phyloP scores from a whole-genome alignment of 1,284 basidiomycete species.

The Sphagnurus paluster region DNA sequence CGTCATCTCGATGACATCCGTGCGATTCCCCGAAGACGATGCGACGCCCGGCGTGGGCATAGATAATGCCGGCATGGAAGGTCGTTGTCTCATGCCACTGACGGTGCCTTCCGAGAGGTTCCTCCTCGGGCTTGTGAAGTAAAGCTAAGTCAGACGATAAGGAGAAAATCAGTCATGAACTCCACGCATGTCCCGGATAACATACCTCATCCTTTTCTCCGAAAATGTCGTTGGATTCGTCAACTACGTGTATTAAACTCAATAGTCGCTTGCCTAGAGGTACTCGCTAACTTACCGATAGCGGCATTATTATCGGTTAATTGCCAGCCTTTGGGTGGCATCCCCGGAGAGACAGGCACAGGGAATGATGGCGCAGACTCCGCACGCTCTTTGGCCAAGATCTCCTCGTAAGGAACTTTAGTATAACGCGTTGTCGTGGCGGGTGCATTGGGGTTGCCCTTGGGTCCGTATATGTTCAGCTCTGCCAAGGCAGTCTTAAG shows the following conservation, averaged over 20 bases:
- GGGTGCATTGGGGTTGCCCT: conserved; percentile 61
- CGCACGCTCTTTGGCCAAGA: conserved; percentile 44
- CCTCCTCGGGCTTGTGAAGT: conserved; percentile 35
- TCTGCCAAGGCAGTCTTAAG: conserved; percentile 76
- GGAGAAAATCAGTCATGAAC: neutral
- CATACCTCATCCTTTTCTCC: conserved; percentile 49
- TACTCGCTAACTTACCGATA: conserved; percentile 45
- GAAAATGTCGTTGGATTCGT: conserved; percentile 53
- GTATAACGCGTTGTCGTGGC: conserved; percentile 63
- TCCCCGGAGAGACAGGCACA: conserved; percentile 14
- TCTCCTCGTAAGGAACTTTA: conserved; percentile 69
- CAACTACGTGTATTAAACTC: too few relatives aligned
- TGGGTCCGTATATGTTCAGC: conserved; percentile 75
- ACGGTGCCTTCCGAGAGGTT: conserved; percentile 20
- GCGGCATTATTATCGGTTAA: conserved; percentile 53
- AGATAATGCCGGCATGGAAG: conserved; percentile 17
- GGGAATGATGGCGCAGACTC: conserved; percentile 24
- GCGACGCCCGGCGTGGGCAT: conserved; percentile 17
- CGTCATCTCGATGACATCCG: conserved; percentile 34
- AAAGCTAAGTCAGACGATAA: conserved; percentile 26
- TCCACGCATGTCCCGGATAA: conserved; percentile 1
- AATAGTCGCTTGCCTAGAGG: too few relatives aligned
- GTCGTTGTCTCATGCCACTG: conserved; percentile 17
- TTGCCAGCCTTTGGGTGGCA: conserved; percentile 43
- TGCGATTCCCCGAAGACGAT: conserved; percentile 12